A percentile compares a stretch with the other conserved stretches of the same genome.
These are phyloP conservation scores for Sphaceloma murrayae DNA, from an alignment of 2,329 filamentous ascomycete species.

Conservation along the genomic window DNA sequence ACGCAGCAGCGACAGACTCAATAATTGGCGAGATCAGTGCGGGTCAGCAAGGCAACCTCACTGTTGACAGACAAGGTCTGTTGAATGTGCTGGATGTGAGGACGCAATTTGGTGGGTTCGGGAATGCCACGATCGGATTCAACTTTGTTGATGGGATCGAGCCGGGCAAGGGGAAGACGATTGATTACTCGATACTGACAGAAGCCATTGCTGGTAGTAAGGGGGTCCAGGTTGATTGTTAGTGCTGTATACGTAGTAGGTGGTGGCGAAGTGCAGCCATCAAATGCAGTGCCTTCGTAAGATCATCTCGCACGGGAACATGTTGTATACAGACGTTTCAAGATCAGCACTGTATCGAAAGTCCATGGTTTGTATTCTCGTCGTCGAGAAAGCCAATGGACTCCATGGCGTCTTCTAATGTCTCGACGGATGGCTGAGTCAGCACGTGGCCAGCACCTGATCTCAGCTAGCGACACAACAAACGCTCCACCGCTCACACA, in stretches of 20 bases:
- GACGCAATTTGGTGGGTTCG: slow-evolving; percentile 25
- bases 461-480: too few species aligned
- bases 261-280: too few species aligned
- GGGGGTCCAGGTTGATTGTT: not conserved
- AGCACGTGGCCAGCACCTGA: too few species aligned
- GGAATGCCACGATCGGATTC: slow-evolving; percentile 20
- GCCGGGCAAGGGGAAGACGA: slow-evolving; percentile 25
- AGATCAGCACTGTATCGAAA: too few species aligned
- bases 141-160: slow-evolving; percentile 24
- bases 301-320: too few species aligned
- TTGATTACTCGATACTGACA: slow-evolving; percentile 24
- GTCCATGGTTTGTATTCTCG: too few species aligned
- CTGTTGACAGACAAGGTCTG: slow-evolving; percentile 24
- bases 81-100: slow-evolving; percentile 25
- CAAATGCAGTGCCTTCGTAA: too few species aligned
- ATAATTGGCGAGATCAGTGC: slow-evolving; percentile 24
- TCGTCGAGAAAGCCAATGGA: too few species aligned
- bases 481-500: too few species aligned
- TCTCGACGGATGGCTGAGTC: too few species aligned
- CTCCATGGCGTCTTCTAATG: too few species aligned
- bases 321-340: too few species aligned
- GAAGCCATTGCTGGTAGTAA: slow-evolving; percentile 1
- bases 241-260: not conserved
- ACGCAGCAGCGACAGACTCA: slow-evolving; percentile 22
- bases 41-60: slow-evolving; percentile 22